Base-by-base conservation (phyloP, 108 stramenopile genomes). In the Cyclotella atomus region DNA sequence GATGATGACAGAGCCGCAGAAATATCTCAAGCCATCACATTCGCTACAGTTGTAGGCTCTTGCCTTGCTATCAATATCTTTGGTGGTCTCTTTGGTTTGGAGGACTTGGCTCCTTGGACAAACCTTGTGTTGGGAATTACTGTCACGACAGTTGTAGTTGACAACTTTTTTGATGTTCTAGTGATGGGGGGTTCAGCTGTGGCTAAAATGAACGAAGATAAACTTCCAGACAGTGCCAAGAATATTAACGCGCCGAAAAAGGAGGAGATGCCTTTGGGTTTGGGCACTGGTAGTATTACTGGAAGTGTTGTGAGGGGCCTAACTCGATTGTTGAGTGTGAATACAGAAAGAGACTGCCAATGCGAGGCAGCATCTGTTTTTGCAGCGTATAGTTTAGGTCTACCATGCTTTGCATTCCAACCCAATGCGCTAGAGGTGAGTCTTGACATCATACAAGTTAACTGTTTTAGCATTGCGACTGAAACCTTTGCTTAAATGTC, bases 391-490 rank as follows among this genome's bases (percentile, higher is more conserved):
- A 66, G 71, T 17, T 83, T 96, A 17, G 98, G 98, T 32, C 65
- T 97, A 61, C 97, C 98, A n/a, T 92, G 92, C 55, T 98, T 97
- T 88, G 91, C 94, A 46, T 98, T 96, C 60, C 88, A 90, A 66
- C 94, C 97, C 19, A 97, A 96, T 66, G 93, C 94, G 27, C 73
- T 94, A 55, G 98, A 98, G 87, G 91, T 85, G 25, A 33, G 65
- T 35, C 50, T 66, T 60, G 33, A 75, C 47, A 49, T 75, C n/a
- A n/a, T n/a, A n/a, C n/a, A n/a, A n/a, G n/a, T n/a, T n/a, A n/a
- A n/a, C n/a, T n/a, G n/a, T n/a, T n/a, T n/a, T n/a, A n/a, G n/a
- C n/a, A n/a, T n/a, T n/a, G n/a, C n/a, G n/a, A n/a, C n/a, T n/a
- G n/a, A n/a, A n/a, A n/a, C n/a, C n/a, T n/a, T n/a, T n/a, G n/a